These are phyloP conservation scores for Cicer yamashitae DNA, from an alignment of 306 rosid genomes.

Conservation along the genomic window DNA sequence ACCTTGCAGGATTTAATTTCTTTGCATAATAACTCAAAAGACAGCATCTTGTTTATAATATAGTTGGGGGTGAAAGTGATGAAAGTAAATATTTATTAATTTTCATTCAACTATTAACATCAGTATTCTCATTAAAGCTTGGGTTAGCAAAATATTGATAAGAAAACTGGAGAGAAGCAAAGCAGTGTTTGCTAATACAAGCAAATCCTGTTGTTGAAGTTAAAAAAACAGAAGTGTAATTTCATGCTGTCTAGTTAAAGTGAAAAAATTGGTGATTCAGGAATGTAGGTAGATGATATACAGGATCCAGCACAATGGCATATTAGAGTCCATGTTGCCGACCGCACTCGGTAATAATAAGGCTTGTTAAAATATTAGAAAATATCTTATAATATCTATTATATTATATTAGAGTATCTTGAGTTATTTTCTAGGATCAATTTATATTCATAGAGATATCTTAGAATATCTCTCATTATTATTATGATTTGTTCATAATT, in stretches of 20 bases:
- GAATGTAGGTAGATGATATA: neutral
- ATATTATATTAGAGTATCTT: no score
- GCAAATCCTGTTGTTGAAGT: slow-evolving; percentile 18
- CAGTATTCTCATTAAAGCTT: slow-evolving; percentile 4
- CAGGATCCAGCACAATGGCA: slow-evolving; percentile 26
- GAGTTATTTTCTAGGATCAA: no score
- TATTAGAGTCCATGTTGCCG: slow-evolving; percentile 11
- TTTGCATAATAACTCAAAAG: neutral
- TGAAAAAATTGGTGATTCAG: neutral
- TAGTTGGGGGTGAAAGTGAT: slow-evolving; percentile 12
- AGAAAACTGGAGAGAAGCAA: neutral
- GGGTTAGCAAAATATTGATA: slow-evolving; percentile 11
- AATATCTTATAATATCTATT: no score
- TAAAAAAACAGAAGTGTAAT: slow-evolving; percentile 5
- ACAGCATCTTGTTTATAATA: neutral
- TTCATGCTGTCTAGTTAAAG: slow-evolving; percentile 1
- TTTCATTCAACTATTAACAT: slow-evolving; percentile 29
- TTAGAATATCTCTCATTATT: no score
- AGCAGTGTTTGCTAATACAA: neutral
- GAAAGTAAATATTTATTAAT: slow-evolving; percentile 19
- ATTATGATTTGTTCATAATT: no score
- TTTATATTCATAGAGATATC: no score
- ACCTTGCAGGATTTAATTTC: slow-evolving; percentile 1
- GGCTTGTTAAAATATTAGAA: no score
- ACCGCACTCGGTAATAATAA: slow-evolving; percentile 16